A percentile compares a stretch with the other conserved stretches of the same genome.
These are phyloP conservation scores for Neurospora sp. DNA, from an alignment of 495 filamentous ascomycete genomes.

Conservation along the genomic window DNA sequence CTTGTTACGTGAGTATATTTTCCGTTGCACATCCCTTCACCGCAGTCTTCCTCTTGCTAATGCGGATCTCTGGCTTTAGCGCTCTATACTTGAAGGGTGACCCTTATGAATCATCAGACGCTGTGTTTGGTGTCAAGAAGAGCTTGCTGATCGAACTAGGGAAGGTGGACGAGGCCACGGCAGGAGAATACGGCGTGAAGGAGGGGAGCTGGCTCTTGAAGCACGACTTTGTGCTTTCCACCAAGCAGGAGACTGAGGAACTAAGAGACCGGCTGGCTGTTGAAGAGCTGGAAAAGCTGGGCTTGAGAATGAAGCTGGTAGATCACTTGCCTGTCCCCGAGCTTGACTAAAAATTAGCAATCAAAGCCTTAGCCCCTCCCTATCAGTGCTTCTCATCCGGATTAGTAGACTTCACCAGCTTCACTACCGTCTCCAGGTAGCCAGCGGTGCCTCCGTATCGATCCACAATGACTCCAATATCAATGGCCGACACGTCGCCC, in stretches of 20 bases:
- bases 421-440: constrained; percentile 44
- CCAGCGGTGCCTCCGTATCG: constrained; percentile 46
- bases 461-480: constrained; percentile 31
- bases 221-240: constrained; percentile 65
- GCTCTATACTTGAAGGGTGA: constrained; percentile 77
- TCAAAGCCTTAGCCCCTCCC: not conserved
- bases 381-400: not conserved
- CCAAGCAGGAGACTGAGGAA: constrained; percentile 57
- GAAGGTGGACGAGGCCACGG: constrained; percentile 47
- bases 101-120: constrained; percentile 83
- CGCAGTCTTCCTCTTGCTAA: not conserved
- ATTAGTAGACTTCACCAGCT: constrained; percentile 30
- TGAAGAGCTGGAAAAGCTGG: constrained; percentile 60
- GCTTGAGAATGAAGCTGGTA: constrained; percentile 64
- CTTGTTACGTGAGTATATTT: constrained; percentile 65
- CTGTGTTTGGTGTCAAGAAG: constrained; percentile 88
- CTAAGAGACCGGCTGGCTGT: constrained; percentile 63
- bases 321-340: constrained; percentile 73
- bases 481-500: constrained; percentile 6
- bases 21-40: not conserved
- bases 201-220: constrained; percentile 59
- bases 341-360: constrained; percentile 21
- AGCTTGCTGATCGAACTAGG: constrained; percentile 66
- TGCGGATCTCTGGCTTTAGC: constrained; percentile 20
- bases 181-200: constrained; percentile 54